Percentiles rank a stretch among this genome's conserved stretches.
phyloP scores from a whole-genome alignment of 345 rosid genomes.

The Brassica nigra region DNA sequence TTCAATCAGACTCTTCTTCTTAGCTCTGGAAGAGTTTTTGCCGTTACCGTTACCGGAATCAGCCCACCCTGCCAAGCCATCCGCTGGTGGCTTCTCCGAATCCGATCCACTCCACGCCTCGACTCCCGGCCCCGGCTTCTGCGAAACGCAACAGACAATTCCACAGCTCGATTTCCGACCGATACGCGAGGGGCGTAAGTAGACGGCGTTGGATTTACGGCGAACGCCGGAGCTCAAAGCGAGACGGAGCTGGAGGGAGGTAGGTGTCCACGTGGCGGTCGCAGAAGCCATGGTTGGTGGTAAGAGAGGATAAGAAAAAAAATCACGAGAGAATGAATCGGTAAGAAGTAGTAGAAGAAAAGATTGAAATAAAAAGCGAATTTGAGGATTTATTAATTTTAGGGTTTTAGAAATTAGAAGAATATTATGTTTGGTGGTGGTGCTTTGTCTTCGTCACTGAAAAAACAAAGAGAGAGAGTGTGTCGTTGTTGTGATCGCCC shows the following conservation, averaged over 20 bases:
- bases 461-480: not conserved
- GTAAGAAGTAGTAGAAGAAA: conserved; percentile 18
- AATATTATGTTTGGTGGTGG: not conserved
- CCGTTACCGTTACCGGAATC: conserved; percentile 42
- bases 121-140: conserved; percentile 32
- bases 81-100: conserved; percentile 34
- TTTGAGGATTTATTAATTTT: not conserved
- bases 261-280: conserved; percentile 60
- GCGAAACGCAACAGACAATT: conserved; percentile 42
- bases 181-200: conserved; percentile 37
- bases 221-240: conserved; percentile 48
- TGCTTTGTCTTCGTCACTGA: conserved; percentile 11
- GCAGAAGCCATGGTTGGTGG: conserved; percentile 49
- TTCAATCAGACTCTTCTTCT: conserved; percentile 57
- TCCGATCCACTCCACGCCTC: conserved; percentile 45
- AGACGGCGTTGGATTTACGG: conserved; percentile 33
- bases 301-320: conserved; percentile 29
- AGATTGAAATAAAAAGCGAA: not conserved
- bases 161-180: conserved; percentile 38
- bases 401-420: conserved; percentile 28
- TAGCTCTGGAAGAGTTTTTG: conserved; percentile 42
- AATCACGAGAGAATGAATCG: conserved; percentile 9
- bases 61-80: conserved; percentile 74
- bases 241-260: conserved; percentile 85
- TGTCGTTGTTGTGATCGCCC: conserved; percentile 26